phyloP scores from a whole-genome alignment of 1,139 yeast species.

The Debaryomyces udenii region DNA sequence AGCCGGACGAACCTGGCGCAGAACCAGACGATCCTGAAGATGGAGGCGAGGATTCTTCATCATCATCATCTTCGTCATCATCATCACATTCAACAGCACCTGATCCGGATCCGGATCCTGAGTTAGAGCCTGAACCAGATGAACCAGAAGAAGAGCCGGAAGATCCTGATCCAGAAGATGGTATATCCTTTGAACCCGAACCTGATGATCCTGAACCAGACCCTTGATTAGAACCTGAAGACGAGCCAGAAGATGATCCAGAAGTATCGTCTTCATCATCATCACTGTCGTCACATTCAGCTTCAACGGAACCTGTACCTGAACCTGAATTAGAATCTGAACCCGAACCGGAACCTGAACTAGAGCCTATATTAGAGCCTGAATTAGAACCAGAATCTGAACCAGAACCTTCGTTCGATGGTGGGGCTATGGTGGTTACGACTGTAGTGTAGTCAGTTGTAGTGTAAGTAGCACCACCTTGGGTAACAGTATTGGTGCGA shows the following conservation, averaged over 20 bases:
- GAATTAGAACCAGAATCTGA: constrained; percentile 17
- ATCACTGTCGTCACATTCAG: constrained; percentile 15
- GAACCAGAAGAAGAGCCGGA: constrained; percentile 12
- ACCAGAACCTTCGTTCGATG: constrained; percentile 19
- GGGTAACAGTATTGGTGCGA: not conserved
- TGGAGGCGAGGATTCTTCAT: constrained; percentile 10
- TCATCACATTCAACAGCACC: constrained; percentile 12
- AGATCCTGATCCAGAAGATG: constrained; percentile 12
- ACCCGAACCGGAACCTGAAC: constrained; percentile 6
- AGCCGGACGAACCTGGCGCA: constrained; percentile 6
- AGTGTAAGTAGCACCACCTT: constrained; percentile 5
- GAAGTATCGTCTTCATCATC: constrained; percentile 2
- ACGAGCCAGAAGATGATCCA: constrained; percentile 4
- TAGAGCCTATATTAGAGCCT: constrained; percentile 14
- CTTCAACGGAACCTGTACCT: constrained; percentile 9
- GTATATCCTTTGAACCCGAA: constrained; percentile 4
- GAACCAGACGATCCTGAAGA: constrained; percentile 13
- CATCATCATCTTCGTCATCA: constrained; percentile 15
- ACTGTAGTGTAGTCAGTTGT: constrained; percentile 7
- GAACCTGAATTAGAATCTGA: constrained; percentile 6
- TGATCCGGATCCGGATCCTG: constrained; percentile 7
- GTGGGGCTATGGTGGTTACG: constrained; percentile 9
- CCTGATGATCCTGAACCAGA: constrained; percentile 11
- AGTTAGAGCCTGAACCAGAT: constrained; percentile 10
- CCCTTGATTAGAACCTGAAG: constrained; percentile 2